These are phyloP conservation scores for Orobanche coerulescens DNA, from an alignment of 257 asterid species.

Conservation along the genomic window DNA sequence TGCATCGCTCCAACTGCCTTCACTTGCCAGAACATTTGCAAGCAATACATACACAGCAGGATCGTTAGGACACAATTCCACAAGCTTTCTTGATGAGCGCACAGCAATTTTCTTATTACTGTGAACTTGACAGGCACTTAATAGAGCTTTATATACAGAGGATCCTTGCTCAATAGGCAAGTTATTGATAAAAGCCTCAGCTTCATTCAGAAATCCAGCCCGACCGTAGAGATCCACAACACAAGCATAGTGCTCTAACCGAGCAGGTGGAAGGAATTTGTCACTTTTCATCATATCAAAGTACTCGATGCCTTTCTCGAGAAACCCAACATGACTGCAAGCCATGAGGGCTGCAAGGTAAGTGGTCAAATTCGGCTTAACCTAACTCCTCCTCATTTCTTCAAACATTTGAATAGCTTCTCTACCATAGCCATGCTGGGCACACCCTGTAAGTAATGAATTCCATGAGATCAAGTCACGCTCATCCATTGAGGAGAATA, in stretches of 20 bases:
- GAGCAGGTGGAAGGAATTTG: slow-evolving; percentile 27
- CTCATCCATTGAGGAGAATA: slow-evolving; percentile 39
- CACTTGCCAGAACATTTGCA: slow-evolving; percentile 49
- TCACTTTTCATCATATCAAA: slow-evolving; percentile 45
- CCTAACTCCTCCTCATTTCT: slow-evolving; percentile 36
- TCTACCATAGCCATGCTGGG: slow-evolving; percentile 46
- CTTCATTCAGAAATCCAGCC: slow-evolving; percentile 50
- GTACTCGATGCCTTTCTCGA: slow-evolving; percentile 43
- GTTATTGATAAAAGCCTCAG: slow-evolving; percentile 40
- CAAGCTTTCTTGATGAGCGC: slow-evolving; percentile 43
- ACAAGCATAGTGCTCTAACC: slow-evolving; percentile 54
- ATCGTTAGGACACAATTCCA: slow-evolving; percentile 46
- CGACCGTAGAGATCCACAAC: slow-evolving; percentile 59
- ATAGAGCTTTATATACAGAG: slow-evolving; percentile 40
- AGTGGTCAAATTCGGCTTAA: slow-evolving; percentile 47
- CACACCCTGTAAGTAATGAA: slow-evolving; percentile 43
- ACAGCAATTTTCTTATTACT: slow-evolving; percentile 45
- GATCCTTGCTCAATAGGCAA: slow-evolving; percentile 49
- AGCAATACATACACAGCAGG: slow-evolving; percentile 44
- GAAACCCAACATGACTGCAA: slow-evolving; percentile 59
- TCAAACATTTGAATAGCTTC: slow-evolving; percentile 48
- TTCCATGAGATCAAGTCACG: slow-evolving; percentile 62
- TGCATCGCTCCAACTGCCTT: slow-evolving; percentile 56
- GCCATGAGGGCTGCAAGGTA: slow-evolving; percentile 47
- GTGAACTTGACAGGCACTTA: slow-evolving; percentile 48